Conservation (phyloP, 192 early-diverging fungal genomes). For the Backusella psychrophila region DNA sequence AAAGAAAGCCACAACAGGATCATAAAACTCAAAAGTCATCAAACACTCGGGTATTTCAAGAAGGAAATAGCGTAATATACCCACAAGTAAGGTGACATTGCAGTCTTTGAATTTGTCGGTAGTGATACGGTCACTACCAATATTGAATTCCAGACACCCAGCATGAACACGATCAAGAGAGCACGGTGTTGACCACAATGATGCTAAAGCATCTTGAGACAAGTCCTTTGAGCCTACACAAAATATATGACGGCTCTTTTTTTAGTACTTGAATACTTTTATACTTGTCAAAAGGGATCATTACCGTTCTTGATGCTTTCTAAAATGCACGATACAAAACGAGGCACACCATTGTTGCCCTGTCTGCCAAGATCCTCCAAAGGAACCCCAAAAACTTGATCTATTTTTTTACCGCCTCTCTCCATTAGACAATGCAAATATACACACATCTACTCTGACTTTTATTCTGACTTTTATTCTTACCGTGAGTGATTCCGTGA, state of each 20-base stretch:
- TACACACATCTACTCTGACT: too few species aligned
- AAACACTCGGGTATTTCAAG: slow-evolving; percentile 69
- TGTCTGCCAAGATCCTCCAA: slow-evolving; percentile 66
- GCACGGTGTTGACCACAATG: slow-evolving; percentile 61
- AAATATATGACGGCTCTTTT: too few species aligned
- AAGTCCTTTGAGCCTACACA: neutral
- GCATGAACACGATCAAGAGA: slow-evolving; percentile 59
- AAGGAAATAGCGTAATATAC: slow-evolving; percentile 64
- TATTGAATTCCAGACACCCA: slow-evolving; percentile 63
- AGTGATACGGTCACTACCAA: slow-evolving; percentile 50
- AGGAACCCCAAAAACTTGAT: slow-evolving; percentile 77
- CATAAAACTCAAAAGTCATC: slow-evolving; percentile 69
- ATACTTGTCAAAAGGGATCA: neutral
- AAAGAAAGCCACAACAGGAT: slow-evolving; percentile 64
- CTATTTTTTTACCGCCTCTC: slow-evolving; percentile 19
- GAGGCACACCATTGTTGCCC: slow-evolving; percentile 57
- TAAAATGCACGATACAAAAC: slow-evolving; percentile 59
- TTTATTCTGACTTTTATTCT: neutral
- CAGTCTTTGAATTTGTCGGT: slow-evolving; percentile 52
- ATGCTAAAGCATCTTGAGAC: slow-evolving; percentile 10
- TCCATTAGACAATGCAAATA: neutral
- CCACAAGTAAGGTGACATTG: slow-evolving; percentile 57
- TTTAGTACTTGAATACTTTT: neutral
- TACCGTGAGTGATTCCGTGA: slow-evolving; percentile 62
- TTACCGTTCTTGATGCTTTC: slow-evolving; percentile 56